Base-by-base conservation (phyloP, 139 green algal species). In the Auxenochlorella pyrenoidosa region DNA sequence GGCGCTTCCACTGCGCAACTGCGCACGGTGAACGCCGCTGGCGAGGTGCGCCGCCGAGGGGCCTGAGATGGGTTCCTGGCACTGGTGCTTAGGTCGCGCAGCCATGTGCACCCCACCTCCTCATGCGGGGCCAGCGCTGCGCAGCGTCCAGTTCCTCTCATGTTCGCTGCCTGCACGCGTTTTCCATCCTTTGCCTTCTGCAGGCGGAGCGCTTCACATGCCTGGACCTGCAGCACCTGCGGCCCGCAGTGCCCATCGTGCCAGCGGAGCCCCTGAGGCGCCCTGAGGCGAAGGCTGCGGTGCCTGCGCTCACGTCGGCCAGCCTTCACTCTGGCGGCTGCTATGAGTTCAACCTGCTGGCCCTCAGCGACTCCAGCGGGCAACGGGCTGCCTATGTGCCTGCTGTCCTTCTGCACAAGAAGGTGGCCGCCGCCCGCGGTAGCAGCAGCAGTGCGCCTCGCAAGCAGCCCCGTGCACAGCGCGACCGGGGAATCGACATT, bases 341-440 rank as follows among this genome's bases (percentile, higher is more conserved):
- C 38, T 65, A 77, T n/a, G 80, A 85, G 0, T 47, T 60, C 13
- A 36, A 83, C 78, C 28, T 59, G 28, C 28, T 76, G 63, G 22
- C 40, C 2, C 4, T 5, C 32, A 34, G n/a, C 21, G 63, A 75
- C 40, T n/a, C 26, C 80, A 77, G 58, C 26, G 43, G 60, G 40
- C 80, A 85, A 41, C 41, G 60, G 38, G 41, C 80, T 5, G 40
- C 38, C 3, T 85, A 76, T 30, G 80, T 85, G 40, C 80, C 80
- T 10, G 80, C 80, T 30, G 32, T 85, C 19, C 40, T 85, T 43
- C 22, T 85, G 63, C 12, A 12, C 13, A 83, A 72, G 54, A 34
- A 71, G 78, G n/a, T 51, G 22, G 4, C 16, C 18, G 16, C 70
- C 2, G 16, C 21, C 63, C 30, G 21, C 4, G 63, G 8, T 15